Evolutionary conservation across 108 stramenopile genomes (phyloP), one percentile per base, ranked within the genome.

Genomic region (Thalassiosira profunda): DNA sequence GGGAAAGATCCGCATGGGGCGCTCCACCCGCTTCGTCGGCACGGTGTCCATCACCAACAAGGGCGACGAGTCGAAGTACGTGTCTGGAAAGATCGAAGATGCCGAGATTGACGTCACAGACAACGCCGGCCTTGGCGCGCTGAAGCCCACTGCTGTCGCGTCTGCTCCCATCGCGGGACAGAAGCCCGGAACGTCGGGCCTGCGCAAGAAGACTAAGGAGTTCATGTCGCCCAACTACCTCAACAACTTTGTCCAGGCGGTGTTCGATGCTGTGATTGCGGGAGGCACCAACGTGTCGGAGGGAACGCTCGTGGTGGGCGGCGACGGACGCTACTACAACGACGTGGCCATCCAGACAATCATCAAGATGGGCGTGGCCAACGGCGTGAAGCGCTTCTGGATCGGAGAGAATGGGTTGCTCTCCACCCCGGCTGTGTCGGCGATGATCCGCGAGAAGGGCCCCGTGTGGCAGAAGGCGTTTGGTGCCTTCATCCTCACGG

Each of bases 271-370:
- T 23, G 75, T 98, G 52, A 83, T 76, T 60, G 94, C 80, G 29
- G 79, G 71, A 14, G 98, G 97, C 30, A 97, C 96, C 21, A 84
- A 96, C 53, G 28, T 98, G 24, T 76, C 84, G 12, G 88, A 91
- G 65, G 97, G 96, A 48, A 86, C 96, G 26, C 90, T 99, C 49
- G 67, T 99, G 24, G 77, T 99, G 56, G 98, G 98, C 23, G 99
- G 99, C 29, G 99, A 99, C 80, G 99, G 99, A 48, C 94, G 99
- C 38, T 99, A 98, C 84, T 98, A 83, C 88, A 99, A 99, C 83
- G 54, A 74, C 49, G 77, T 91, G 64, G 98, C 98, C 36, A 98
- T 98, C 53, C 98, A 99, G 61, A 96, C 70, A 28, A 98, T 99
- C 79, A 86, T 97, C 76, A 92, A 96, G 63, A 98, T 99, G 86